Base-by-base conservation (phyloP, 2,329 filamentous ascomycete species). In the Talaromyces sp. region DNA sequence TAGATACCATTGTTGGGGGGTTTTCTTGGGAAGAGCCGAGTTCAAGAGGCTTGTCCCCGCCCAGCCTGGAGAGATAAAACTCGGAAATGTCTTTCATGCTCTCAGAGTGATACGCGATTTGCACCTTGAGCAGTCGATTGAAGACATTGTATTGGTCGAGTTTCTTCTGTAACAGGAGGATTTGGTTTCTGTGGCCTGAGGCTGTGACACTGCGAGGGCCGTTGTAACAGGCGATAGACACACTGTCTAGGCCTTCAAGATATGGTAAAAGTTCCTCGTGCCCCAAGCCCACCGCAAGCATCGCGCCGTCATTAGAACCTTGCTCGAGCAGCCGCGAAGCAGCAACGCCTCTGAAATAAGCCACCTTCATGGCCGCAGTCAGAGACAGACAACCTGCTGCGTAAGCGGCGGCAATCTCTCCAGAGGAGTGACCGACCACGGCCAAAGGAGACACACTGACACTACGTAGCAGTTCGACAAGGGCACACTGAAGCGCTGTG, bases 381-480 rank as follows among this genome's bases (percentile, higher is more conserved):
- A 62, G 63, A 3, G 66, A 65, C 8, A 74, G 27, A 26, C 64
- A 66, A 1, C 79, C 74, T 1, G 76, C 75, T 2, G 78, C 77
- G 60, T 81, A 81, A 7, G 78, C 77, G 0, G 78, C 78, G 0
- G 75, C 77, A 32, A 80, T 70, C 54, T 73, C 71, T 3, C 71
- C 71, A 6, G 66, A 67, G 0, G 69, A 72, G 48, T 73, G 71
- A 2, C 71, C 70, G 2, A 48, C 61, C 7, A 73, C 71, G 9
- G 53, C 52, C n/a, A 32, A 59, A 3, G 71, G 67, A 2, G 51
- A 61, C 27, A 73, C 61, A 11, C 52, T 52, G 58, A 64, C 67
- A 38, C 62, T 63, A 2, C 19, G 17, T 9, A 67, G 54, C 24
- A 67, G 56, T 27, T 63, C 62, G 1, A 66, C 62, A 17, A 68